phyloP scores from a whole-genome alignment of 225 moss, liverwort and hornwort genomes.

The Rhytidiadelphus loreus region DNA sequence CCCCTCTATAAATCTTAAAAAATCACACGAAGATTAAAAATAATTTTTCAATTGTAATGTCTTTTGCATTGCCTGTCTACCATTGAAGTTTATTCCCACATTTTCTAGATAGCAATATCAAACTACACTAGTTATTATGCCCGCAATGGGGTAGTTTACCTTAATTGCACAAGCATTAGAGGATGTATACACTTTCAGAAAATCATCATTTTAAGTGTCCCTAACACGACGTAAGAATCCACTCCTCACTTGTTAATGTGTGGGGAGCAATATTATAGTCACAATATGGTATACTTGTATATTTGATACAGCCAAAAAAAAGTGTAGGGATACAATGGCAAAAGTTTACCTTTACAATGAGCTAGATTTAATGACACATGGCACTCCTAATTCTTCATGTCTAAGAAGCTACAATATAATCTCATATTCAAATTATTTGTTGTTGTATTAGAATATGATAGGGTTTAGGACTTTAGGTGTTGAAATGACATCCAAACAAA shows the following conservation, averaged over 20 bases:
- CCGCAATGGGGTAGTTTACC: no score
- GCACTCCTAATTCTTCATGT: not conserved
- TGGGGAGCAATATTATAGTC: not conserved
- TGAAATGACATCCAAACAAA: not conserved
- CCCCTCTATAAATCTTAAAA: no score
- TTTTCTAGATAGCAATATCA: not conserved
- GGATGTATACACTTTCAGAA: not conserved
- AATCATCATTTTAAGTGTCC: no score
- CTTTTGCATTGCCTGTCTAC: not conserved
- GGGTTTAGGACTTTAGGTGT: not conserved
- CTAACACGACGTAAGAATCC: not conserved
- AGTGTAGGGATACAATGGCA: rapidly evolving
- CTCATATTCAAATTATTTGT: not conserved
- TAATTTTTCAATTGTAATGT: not conserved
- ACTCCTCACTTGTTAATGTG: rapidly evolving
- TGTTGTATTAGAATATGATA: not conserved
- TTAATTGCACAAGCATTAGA: rapidly evolving
- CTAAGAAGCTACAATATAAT: not conserved
- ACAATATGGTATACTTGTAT: no score
- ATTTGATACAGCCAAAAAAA: not conserved
- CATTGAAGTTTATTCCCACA: not conserved
- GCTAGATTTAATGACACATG: rapidly evolving
- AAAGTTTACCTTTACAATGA: not conserved
- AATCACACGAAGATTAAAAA: not conserved
- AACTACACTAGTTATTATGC: rapidly evolving